These are phyloP conservation scores for Dactylellina parvicollis DNA, from an alignment of 2,329 filamentous ascomycete genomes.

Conservation along the genomic window DNA sequence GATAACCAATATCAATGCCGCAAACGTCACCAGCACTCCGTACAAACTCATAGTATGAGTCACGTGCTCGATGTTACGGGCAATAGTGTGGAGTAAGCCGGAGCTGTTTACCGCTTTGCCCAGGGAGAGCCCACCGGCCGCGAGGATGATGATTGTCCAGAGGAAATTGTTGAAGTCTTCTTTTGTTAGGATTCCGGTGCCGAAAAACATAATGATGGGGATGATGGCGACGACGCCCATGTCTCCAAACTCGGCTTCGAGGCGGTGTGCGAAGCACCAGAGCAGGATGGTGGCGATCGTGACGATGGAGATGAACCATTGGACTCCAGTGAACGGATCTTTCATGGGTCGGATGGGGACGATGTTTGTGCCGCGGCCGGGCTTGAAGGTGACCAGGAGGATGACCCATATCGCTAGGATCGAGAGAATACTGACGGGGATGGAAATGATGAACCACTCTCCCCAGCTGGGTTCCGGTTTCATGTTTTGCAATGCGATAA, in stretches of 20 bases:
- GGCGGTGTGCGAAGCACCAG: slow-evolving; percentile 91
- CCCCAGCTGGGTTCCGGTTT: slow-evolving; percentile 89
- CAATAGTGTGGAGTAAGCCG: slow-evolving; percentile 88
- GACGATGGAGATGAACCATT: slow-evolving; percentile 89
- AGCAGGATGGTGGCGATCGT: slow-evolving; percentile 85
- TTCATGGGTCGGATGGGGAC: slow-evolving; percentile 89
- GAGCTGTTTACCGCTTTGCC: slow-evolving; percentile 95
- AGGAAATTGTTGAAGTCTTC: slow-evolving; percentile 99
- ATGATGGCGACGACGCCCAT: slow-evolving; percentile 99
- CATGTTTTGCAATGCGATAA: slow-evolving; percentile 97
- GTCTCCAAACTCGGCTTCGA: slow-evolving; percentile 88
- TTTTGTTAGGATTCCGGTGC: slow-evolving; percentile 93
- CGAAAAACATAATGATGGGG: slow-evolving; percentile 94
- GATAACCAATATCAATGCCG: slow-evolving; percentile 83
- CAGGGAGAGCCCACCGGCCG: slow-evolving; percentile 88
- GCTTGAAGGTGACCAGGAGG: slow-evolving; percentile 84
- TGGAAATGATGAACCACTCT: slow-evolving; percentile 94
- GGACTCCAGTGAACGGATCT: slow-evolving; percentile 85
- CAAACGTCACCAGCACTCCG: slow-evolving; percentile 85
- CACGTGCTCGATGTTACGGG: slow-evolving; percentile 75
- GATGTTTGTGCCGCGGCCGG: slow-evolving; percentile 84
- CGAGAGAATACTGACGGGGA: slow-evolving; percentile 90
- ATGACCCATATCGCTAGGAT: slow-evolving; percentile 89
- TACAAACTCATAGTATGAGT: slow-evolving; percentile 86
- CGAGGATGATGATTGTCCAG: slow-evolving; percentile 99